Evolutionary conservation across 1,284 basidiomycete genomes (phyloP), one percentile per base, ranked within the genome.

Genomic region (Papiliotrema flavescens): DNA sequence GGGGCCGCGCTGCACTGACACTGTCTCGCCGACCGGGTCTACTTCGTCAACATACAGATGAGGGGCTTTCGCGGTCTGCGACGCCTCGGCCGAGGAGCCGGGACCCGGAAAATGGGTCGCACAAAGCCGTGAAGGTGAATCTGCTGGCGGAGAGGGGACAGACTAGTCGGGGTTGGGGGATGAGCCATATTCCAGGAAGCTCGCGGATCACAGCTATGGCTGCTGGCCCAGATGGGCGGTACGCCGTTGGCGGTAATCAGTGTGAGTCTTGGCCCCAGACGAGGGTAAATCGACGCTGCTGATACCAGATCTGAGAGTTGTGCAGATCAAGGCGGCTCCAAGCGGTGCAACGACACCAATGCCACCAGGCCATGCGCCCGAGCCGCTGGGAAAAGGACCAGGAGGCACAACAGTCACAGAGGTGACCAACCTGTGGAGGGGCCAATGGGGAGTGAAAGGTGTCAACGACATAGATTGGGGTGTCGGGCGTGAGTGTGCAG

Each of bases 391-490:
- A 3, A 60, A 58, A 40, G 75, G 74, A 1, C 62, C 57, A 13
- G 73, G 72, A 11, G 74, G 74, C 13, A 58, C 62, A 17, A 59
- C 62, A 6, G 63, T 77, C 11, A 53, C 56, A n/a, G 73, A 77
- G 53, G 63, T 74, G 1, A 68, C 66, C 46, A 75, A 75, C 58
- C 63, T 77, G 14, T 77, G 75, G 75, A 71, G 69, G 50, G 63
- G 65, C 0, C 61, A 63, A 17, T 73, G 73, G 69, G 57, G 66
- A 1, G 62, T 67, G 5, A 66, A 71, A 54, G 68, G 69, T 28
- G 69, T 76, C 20, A 75, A 71, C 43, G 89, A 90, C 66, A 83
- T 91, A 15, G 86, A 83, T 35, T 93, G 90, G 90, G 87, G 85
- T 36, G 80, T 82, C 58, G 87, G 85, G 53, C 75, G 89, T 90